Conservation (phyloP, 345 rosid genomes). For the Murraya paniculata region DNA sequence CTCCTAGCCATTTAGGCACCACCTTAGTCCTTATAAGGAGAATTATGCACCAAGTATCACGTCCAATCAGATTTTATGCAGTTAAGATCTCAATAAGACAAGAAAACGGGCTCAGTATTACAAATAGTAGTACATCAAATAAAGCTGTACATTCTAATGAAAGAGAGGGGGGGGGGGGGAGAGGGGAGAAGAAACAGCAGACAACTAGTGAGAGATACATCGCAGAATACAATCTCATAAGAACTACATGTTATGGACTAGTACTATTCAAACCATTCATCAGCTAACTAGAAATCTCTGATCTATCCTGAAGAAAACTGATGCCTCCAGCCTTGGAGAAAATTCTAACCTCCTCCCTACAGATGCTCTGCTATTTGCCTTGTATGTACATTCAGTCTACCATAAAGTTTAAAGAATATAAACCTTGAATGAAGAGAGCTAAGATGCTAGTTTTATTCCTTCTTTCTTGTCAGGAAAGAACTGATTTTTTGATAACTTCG, state of each 20-base stretch:
- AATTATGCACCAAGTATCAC: neutral
- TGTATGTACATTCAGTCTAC: neutral
- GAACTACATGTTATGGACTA: constrained; percentile 7
- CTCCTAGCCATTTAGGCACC: neutral
- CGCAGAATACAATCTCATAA: constrained; percentile 1
- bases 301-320: neutral
- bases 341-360: constrained; percentile 21
- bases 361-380: constrained; percentile 9
- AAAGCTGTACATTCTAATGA: constrained; percentile 17
- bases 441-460: constrained; percentile 33
- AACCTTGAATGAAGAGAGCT: neutral
- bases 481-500: constrained; percentile 23
- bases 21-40: neutral
- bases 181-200: constrained; percentile 10
- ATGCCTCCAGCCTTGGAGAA: constrained; percentile 4
- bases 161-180: no score
- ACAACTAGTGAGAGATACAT: constrained; percentile 15
- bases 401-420: neutral
- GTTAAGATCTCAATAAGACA: neutral
- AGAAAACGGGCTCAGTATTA: neutral
- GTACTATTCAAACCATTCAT: constrained; percentile 1
- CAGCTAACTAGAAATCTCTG: constrained; percentile 5
- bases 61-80: neutral
- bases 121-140: neutral
- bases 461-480: constrained; percentile 24